These are phyloP conservation scores for Coemansia sp. DNA, from an alignment of 192 early-diverging fungal genomes.

Conservation along the genomic window DNA sequence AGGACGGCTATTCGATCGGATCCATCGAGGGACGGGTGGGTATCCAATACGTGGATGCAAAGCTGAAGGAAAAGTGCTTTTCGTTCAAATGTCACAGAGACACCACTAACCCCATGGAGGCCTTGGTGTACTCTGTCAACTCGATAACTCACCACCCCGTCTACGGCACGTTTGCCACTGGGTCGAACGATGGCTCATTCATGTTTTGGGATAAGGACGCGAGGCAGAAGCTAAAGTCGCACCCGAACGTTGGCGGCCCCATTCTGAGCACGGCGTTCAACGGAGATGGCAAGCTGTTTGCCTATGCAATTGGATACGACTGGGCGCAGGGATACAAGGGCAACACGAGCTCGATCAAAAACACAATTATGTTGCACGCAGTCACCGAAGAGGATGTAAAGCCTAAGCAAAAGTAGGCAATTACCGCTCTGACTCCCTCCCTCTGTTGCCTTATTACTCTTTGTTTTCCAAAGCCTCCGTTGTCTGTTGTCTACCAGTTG, in stretches of 20 bases:
- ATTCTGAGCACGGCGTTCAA: constrained; percentile 79
- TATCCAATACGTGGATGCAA: constrained; percentile 90
- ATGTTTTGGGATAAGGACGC: constrained; percentile 96
- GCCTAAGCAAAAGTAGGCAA: constrained; percentile 59
- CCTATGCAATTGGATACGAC: constrained; percentile 89
- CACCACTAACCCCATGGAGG: constrained; percentile 58
- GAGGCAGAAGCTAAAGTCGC: constrained; percentile 78
- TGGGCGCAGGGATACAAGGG: constrained; percentile 80
- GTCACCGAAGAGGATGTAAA: constrained; percentile 79
- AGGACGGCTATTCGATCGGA: constrained; percentile 84
- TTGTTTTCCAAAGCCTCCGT: background rate
- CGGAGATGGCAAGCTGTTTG: constrained; percentile 83
- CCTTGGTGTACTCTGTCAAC: constrained; percentile 62
- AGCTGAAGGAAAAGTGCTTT: constrained; percentile 61
- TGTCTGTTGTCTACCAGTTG: background rate
- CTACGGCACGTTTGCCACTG: constrained; percentile 87
- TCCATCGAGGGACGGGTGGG: constrained; percentile 93
- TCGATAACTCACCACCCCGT: constrained; percentile 44
- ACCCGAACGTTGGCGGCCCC: constrained; percentile 62
- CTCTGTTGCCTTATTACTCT: background rate
- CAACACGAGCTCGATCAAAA: constrained; percentile 57
- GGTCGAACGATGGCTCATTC: constrained; percentile 82
- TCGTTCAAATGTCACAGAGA: constrained; percentile 93
- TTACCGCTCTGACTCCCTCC: constrained; percentile 22
- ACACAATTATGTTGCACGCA: constrained; percentile 79